Base-by-base conservation (phyloP, 352 stramenopile species). In the Globisporangium abappressorium region DNA sequence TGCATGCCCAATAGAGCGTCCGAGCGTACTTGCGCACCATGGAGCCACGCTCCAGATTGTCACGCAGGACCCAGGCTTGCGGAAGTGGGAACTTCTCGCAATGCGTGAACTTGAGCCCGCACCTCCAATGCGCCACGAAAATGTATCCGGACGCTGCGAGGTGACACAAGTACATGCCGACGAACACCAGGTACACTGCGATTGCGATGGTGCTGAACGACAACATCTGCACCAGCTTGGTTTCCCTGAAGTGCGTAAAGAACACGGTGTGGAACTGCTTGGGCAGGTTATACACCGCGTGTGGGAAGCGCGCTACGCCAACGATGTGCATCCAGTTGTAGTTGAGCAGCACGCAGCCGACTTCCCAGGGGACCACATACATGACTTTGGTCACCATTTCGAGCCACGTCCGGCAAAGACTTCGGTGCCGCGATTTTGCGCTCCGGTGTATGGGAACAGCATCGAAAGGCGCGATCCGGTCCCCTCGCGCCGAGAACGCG, bases 1-100 rank as follows among this genome's bases (percentile, higher is more conserved):
- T 92, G 71, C 74, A 85, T 4, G 72, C 84, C 84, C 84, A 92
- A 26, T 92, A 92, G 4, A 92, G 54, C 36, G 81, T 77, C 0
- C 84, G 80, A 1, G 83, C 65, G 46, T 91, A 92, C 36, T 89
- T 75, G 14, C 84, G 72, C 38, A 78, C 75, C 8, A 68, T 41
- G 0, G 72, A 80, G 6, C 71, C 82, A 36, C 66, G 73, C 60
- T 92, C 78, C 2, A 92, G 66, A 4, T 79, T 76, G 68, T 92
- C 84, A 5, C 63, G 70, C n/a, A 91, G 70, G 2, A 90, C 84
- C 84, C 84, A 92, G 4, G 73, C 84, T 2, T 70, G 74, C 6
- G 77, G 65, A 4, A 82, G 26, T 0, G 57, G 62, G 3, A 54
- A 62, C 51, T 72, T 75, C 3, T 73, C 54, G 54, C 77, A 87